phyloP scores from a whole-genome alignment of 371 early-diverging fungal genomes.

The Mortierella sp. region DNA sequence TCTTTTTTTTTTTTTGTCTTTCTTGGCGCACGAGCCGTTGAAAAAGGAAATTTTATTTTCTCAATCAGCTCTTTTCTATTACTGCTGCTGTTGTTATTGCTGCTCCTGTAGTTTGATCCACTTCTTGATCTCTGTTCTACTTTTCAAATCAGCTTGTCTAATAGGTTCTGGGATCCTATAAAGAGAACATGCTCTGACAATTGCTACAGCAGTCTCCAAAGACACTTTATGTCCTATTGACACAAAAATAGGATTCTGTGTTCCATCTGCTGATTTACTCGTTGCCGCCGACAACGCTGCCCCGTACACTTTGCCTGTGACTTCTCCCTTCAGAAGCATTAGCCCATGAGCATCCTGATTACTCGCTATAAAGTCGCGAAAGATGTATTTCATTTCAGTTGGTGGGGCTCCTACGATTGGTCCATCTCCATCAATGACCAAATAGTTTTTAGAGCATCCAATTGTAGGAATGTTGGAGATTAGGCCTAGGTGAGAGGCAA shows the following conservation, averaged over 20 bases:
- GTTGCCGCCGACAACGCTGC: slow-evolving; percentile 62
- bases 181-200: slow-evolving; percentile 74
- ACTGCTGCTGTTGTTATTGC: neutral
- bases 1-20: neutral
- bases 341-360: slow-evolving; percentile 28
- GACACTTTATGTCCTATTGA: slow-evolving; percentile 85
- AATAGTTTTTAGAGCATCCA: slow-evolving; percentile 92
- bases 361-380: slow-evolving; percentile 27
- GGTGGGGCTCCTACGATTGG: slow-evolving; percentile 35
- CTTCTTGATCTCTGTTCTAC: slow-evolving; percentile 62
- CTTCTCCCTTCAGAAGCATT: slow-evolving; percentile 33
- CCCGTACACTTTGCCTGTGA: slow-evolving; percentile 70
- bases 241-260: slow-evolving; percentile 87
- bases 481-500: slow-evolving; percentile 91
- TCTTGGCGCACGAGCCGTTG: neutral
- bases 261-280: slow-evolving; percentile 55
- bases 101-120: slow-evolving; percentile 24
- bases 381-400: slow-evolving; percentile 31
- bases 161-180: slow-evolving; percentile 92
- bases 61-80: neutral
- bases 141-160: slow-evolving; percentile 82
- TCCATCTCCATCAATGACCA: slow-evolving; percentile 72
- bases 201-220: slow-evolving; percentile 72
- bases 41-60: slow-evolving; percentile 14
- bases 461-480: slow-evolving; percentile 77